Evolutionary conservation across 2,329 filamentous ascomycete genomes (phyloP), one percentile per base, ranked within the genome.

Genomic region (Fonsecaea pedrosoi): DNA sequence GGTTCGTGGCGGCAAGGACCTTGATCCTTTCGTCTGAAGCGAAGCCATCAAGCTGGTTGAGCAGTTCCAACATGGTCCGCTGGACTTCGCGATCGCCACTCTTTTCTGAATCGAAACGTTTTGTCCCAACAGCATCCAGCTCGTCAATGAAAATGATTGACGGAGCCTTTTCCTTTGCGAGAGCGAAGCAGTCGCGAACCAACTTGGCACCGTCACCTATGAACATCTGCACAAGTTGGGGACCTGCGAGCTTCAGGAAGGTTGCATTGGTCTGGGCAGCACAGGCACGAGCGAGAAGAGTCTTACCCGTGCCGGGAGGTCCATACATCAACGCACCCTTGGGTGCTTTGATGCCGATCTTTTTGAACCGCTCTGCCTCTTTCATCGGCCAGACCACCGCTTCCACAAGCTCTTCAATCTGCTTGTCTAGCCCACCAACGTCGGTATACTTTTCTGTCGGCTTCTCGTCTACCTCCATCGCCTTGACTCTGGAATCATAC

Each of bases 301-400:
- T 83, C 70, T 83, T 83, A 73, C 81, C 81, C 18, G 81, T 83
- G 74, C 81, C 81, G 4, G 81, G 81, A 65, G 81, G 81, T 1
- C 95, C 95, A 80, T 99, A 99, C 95, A 99, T 99, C 70, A 99
- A 84, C 69, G 95, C 95, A 97, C 95, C 95, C 83, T 99, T 99
- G 13, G 95, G 95, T 48, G 95, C 94, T 84, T 99, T 99, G 85
- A 99, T 99, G 73, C 95, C 95, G 76, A 99, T 97, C 86, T 97
- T 98, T 87, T 97, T 98, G 84, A 99, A 99, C 21, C 94, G 88
- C 74, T 99, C 96, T 1, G 95, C 94, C 82, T 99, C 94, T 86
- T 98, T 98, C 95, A 99, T 99, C 1, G 95, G 95, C 94, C 94
- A 98, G 35, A 99, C 95, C 58, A 99, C 95, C 64, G 95, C 95